A percentile compares a stretch with the other conserved stretches of the same genome.
These are phyloP conservation scores for Phyllosticta citriasiana DNA, from an alignment of 2,329 filamentous ascomycete genomes.

Conservation along the genomic window DNA sequence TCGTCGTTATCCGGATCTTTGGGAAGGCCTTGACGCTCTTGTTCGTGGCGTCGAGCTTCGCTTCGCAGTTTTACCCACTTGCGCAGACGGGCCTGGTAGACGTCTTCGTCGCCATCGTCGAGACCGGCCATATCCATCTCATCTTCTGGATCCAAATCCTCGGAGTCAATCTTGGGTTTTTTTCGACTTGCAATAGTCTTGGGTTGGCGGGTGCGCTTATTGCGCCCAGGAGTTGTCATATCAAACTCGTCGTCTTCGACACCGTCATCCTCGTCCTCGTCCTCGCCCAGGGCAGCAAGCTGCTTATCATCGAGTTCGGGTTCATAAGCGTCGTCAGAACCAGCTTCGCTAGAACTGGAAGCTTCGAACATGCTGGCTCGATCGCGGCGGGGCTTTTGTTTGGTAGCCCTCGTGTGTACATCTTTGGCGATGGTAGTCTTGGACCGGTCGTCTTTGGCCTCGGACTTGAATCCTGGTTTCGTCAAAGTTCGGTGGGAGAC, in stretches of 20 bases:
- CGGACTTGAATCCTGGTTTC: conserved; percentile 36
- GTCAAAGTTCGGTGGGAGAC: conserved; percentile 39
- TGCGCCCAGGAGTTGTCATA: conserved; percentile 28
- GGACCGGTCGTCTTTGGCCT: neutral
- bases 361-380: conserved; percentile 14
- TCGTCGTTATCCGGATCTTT: conserved; percentile 28
- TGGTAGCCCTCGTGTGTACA: conserved; percentile 26
- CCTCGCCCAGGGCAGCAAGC: conserved; percentile 29
- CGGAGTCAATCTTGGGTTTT: conserved; percentile 15
- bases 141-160: conserved; percentile 18
- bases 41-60: conserved; percentile 43
- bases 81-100: conserved; percentile 66
- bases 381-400: neutral
- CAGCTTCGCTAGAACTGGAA: conserved; percentile 16
- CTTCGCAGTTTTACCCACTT: conserved; percentile 62
- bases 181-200: conserved; percentile 18
- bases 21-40: neutral
- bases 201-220: conserved; percentile 29
- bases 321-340: conserved; percentile 33
- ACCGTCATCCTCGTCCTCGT: conserved; percentile 26
- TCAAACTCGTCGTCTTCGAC: conserved; percentile 29
- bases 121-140: conserved; percentile 51
- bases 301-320: conserved; percentile 31
- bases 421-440: conserved; percentile 6
- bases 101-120: conserved; percentile 79